A percentile compares a stretch with the other conserved stretches of the same genome.
Conservation (phyloP, 352 stramenopile genomes). For the Pythium folliculosum region DNA sequence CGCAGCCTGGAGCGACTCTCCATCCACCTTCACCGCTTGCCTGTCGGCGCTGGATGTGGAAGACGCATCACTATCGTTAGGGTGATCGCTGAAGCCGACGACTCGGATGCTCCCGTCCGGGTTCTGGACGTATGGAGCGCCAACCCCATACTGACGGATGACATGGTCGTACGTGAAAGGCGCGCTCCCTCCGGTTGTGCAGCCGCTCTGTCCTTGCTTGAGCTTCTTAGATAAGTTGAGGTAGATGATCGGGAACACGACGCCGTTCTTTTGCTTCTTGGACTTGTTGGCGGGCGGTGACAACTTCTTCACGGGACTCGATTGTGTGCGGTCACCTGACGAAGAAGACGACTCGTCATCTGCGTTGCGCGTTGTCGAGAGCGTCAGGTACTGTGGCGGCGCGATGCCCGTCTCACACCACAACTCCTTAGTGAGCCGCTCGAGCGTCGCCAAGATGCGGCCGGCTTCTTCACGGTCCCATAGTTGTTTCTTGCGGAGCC, state of each 20-base stretch:
- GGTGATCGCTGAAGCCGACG: slow-evolving; percentile 7
- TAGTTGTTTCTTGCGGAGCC: slow-evolving; percentile 55
- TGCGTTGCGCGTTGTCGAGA: slow-evolving; percentile 62
- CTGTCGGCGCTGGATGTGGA: slow-evolving; percentile 25
- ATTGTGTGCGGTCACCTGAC: slow-evolving; percentile 3
- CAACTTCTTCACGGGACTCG: slow-evolving; percentile 32
- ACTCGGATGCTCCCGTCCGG: slow-evolving; percentile 22
- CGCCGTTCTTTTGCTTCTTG: slow-evolving; percentile 51
- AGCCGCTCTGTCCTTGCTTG: slow-evolving; percentile 31
- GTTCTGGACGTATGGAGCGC: slow-evolving; percentile 14
- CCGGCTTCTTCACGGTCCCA: slow-evolving; percentile 56
- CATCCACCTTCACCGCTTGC: slow-evolving; percentile 51
- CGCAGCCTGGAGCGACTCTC: slow-evolving; percentile 67
- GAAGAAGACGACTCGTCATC: slow-evolving; percentile 29
- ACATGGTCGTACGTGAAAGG: slow-evolving; percentile 13
- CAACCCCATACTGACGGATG: slow-evolving; percentile 16
- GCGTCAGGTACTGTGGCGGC: slow-evolving; percentile 55
- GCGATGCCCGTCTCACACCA: slow-evolving; percentile 58
- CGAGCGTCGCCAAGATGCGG: slow-evolving; percentile 43
- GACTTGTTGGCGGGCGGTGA: slow-evolving; percentile 38
- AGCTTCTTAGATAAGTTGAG: slow-evolving; percentile 75
- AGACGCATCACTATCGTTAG: slow-evolving; percentile 23
- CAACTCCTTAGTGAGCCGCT: slow-evolving; percentile 52
- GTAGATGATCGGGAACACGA: slow-evolving; percentile 79
- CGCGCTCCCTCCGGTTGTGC: neutral